phyloP scores from a whole-genome alignment of 2,329 filamentous ascomycete species.

The Monilinia aucupariae region DNA sequence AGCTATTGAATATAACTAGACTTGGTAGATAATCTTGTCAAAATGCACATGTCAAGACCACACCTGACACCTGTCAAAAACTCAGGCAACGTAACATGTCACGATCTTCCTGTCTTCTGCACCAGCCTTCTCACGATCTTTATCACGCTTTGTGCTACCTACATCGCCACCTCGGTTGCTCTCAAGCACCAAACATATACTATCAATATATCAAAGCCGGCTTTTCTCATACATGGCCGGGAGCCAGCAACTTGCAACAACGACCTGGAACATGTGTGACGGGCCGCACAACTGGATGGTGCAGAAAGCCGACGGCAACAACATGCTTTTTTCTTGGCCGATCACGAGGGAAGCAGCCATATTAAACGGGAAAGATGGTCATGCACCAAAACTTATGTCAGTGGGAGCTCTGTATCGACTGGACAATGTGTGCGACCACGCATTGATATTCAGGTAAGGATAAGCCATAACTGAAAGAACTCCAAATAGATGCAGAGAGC shows the following conservation, averaged over 20 bases:
- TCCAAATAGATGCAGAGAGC: conserved; percentile 4
- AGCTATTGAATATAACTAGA: neutral
- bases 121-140: neutral
- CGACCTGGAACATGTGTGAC: neutral
- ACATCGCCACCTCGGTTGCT: neutral
- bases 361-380: neutral
- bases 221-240: neutral
- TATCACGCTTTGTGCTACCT: neutral
- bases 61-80: conserved; percentile 17
- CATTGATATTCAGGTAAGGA: conserved; percentile 1
- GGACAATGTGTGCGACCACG: neutral
- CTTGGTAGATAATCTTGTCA: conserved; percentile 6
- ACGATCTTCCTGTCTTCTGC: neutral
- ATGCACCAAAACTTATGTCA: conserved; percentile 5
- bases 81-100: conserved; percentile 11
- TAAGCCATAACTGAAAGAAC: neutral
- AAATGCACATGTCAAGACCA: conserved; percentile 16
- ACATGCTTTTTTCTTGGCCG: neutral
- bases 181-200: neutral
- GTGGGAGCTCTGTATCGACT: neutral
- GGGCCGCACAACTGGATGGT: neutral
- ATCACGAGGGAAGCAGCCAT: neutral
- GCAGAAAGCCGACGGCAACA: conserved; percentile 2
- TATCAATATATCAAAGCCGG: neutral
- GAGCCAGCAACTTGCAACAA: neutral